A percentile compares a stretch with the other conserved stretches of the same genome.
phyloP scores from a whole-genome alignment of 2,329 filamentous ascomycete genomes.

The Remersonia thermophila region DNA sequence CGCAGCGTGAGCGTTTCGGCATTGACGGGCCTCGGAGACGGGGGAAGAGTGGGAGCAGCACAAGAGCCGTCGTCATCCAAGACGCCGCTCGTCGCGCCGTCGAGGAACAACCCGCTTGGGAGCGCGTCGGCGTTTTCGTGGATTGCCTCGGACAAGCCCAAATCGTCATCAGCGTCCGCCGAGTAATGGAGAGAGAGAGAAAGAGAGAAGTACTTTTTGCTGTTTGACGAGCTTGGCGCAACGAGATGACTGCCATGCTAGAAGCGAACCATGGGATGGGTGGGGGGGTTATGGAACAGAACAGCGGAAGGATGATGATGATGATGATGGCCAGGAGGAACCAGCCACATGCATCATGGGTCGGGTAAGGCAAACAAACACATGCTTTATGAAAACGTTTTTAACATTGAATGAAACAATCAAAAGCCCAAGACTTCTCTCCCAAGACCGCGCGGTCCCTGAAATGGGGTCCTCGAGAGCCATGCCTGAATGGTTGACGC shows the following conservation, averaged over 20 bases:
- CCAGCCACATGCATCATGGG: too few species aligned
- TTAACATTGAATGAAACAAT: too few species aligned
- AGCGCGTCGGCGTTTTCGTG: constrained; percentile 90
- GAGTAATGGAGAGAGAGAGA: constrained; percentile 17
- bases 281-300: not conserved
- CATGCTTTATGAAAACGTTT: too few species aligned
- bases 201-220: not conserved
- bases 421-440: too few species aligned
- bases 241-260: not conserved
- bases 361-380: too few species aligned
- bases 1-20: constrained; percentile 26
- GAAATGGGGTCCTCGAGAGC: too few species aligned
- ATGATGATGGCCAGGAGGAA: too few species aligned
- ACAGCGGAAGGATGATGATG: too few species aligned
- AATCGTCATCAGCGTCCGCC: constrained; percentile 26
- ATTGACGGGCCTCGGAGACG: constrained; percentile 21
- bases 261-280: not conserved
- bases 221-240: not conserved
- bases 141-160: constrained; percentile 53
- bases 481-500: too few species aligned
- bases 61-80: constrained; percentile 15
- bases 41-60: not conserved
- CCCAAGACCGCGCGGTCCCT: too few species aligned
- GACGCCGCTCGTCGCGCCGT: constrained; percentile 31
- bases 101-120: constrained; percentile 69